phyloP scores from a whole-genome alignment of 176 grass and related monocot species.

The Pontederia paniculata region DNA sequence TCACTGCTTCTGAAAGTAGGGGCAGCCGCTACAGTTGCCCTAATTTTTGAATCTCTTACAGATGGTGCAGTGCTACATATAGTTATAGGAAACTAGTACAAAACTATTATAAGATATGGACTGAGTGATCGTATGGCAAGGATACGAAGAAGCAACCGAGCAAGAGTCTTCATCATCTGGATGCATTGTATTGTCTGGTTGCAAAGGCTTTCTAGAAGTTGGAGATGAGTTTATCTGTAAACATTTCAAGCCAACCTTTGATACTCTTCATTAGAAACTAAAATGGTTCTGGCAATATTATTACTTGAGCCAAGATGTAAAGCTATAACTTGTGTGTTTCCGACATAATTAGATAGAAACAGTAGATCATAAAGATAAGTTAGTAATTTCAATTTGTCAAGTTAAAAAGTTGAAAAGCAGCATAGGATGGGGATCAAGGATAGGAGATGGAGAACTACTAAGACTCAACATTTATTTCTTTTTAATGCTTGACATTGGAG shows the following conservation, averaged over 20 bases:
- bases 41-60: slow-evolving; percentile 19
- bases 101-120: background rate
- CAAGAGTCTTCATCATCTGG: slow-evolving; percentile 28
- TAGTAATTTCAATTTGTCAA: too few relatives aligned
- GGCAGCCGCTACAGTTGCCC: slow-evolving; percentile 15
- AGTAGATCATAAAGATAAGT: too few relatives aligned
- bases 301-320: too few relatives aligned
- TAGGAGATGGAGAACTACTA: too few relatives aligned
- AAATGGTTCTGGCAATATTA: too few relatives aligned
- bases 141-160: slow-evolving; percentile 36
- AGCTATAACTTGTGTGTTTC: too few relatives aligned
- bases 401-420: too few relatives aligned
- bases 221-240: slow-evolving; percentile 22
- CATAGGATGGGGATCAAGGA: too few relatives aligned
- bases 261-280: too few relatives aligned
- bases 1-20: slow-evolving; percentile 35
- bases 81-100: slow-evolving; percentile 10
- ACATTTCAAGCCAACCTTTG: background rate
- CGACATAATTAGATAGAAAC: too few relatives aligned
- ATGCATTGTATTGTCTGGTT: slow-evolving; percentile 30
- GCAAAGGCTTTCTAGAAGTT: slow-evolving; percentile 23
- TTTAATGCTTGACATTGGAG: background rate
- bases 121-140: slow-evolving; percentile 2
- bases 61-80: slow-evolving; percentile 27
- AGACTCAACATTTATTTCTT: background rate